Evolutionary conservation across 2,329 filamentous ascomycete genomes (phyloP), one percentile per base, ranked within the genome.

Genomic region (Alternaria ventricosa): DNA sequence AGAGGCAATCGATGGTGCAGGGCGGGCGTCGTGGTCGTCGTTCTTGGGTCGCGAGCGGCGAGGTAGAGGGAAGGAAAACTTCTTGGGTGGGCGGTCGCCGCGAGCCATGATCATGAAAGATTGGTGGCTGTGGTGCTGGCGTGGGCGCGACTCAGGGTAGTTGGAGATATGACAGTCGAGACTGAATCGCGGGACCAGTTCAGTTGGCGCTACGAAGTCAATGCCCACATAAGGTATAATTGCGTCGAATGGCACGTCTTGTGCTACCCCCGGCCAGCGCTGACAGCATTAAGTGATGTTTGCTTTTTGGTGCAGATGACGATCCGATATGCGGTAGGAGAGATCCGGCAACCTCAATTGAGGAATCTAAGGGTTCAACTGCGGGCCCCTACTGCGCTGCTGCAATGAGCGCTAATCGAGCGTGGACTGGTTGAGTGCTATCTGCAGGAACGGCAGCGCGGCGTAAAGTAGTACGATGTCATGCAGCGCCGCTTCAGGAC

Each of bases 51-150:
- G 71, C 50, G 69, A 65, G 50, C 76, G 75, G 23, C 78, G 75
- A 20, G 78, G 78, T 13, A 80, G 62, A 43, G 78, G 74, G 71
- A 81, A 81, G 67, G 75, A 79, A 68, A 80, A 80, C 65, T 77
- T 73, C 56, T 54, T 78, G 44, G 72, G 66, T n/a, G 67, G 69
- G 46, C 67, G 71, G 60, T 65, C 55, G 36, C 44, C 51, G 49
- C 71, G 72, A 55, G 70, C 76, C 78, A 79, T 71, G 69, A 73
- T 71, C 70, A 71, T 70, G 74, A 43, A 43, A 63, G 36, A 54
- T 55, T 61, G 49, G 54, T 62, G 63, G 59, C 63, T 50, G 51
- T 70, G 66, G 58, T 62, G 49, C 67, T 67, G 67, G 70, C 65
- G 64, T 63, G 59, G 54, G 55, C 63, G 68, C 75, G 73, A 75